Evolutionary conservation across 2,329 filamentous ascomycete genomes (phyloP).

Genomic region (Penicillium polonicum): DNA sequence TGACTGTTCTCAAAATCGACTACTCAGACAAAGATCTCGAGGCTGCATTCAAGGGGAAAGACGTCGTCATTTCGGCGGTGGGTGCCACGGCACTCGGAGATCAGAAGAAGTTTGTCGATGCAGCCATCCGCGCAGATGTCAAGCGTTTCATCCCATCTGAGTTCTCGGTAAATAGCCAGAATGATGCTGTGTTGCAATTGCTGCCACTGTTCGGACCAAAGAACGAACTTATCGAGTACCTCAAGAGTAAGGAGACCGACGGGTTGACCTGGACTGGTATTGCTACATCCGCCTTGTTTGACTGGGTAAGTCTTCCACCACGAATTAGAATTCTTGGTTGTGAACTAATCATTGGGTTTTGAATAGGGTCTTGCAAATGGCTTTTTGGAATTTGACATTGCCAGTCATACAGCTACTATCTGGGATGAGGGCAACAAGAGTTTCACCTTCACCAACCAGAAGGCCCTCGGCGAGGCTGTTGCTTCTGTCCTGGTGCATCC

Average conservation of each 20-base stretch:
- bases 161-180: conserved; percentile 31
- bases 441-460: conserved; percentile 53
- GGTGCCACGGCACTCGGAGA: conserved; percentile 24
- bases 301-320: conserved; percentile 45
- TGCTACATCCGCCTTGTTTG: conserved; percentile 60
- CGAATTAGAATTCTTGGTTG: background rate
- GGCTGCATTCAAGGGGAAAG: conserved; percentile 28
- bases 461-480: conserved; percentile 54
- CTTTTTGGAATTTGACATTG: conserved; percentile 54
- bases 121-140: conserved; percentile 33
- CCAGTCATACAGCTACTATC: conserved; percentile 52
- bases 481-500: conserved; percentile 51
- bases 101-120: conserved; percentile 35
- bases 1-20: conserved; percentile 25
- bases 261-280: conserved; percentile 61
- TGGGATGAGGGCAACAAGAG: conserved; percentile 57
- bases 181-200: conserved; percentile 24
- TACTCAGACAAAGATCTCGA: conserved; percentile 26
- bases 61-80: conserved; percentile 33
- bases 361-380: conserved; percentile 47
- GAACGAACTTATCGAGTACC: conserved; percentile 48
- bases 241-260: conserved; percentile 49
- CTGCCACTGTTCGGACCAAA: conserved; percentile 29
- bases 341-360: background rate
- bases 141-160: conserved; percentile 37